Base-by-base conservation (phyloP, 257 asterid genomes). In the Solanum medicagineum region DNA sequence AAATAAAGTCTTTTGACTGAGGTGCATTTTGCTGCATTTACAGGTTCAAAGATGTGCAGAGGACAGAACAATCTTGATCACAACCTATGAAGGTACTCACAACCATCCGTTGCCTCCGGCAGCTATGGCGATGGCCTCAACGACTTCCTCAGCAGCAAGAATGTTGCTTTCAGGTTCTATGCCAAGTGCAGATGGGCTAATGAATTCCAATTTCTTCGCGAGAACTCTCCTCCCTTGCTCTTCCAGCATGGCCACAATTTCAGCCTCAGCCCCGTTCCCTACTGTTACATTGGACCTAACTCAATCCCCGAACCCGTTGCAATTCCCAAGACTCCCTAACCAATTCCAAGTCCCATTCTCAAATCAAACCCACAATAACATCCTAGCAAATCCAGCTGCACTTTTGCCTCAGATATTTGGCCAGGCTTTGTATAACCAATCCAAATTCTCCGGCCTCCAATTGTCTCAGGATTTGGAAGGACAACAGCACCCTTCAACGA, bases 1-100 rank as follows among this genome's bases (percentile, higher is more conserved):
- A 8, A 36, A 36, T 24, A 44, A 17, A 17, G 77, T 36, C 16
- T 24, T 24, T 49, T 49, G 82, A 75, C 24, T 75, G 82, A 75
- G 49, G 42, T 75, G 22, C 47, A 22, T 45, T 75, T 45, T 63
- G 8, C 5, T 83, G 65, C 56, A 55, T 54, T 80, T 65, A 69
- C 63, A 94, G 99, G 98, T 96, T 56, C 99, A 96, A 91, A 93
- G 99, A 91, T 94, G 98, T 26, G 97, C 97, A 0, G 97, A 94
- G 47, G 99, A 96, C 65, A 91, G 88, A 53, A 89, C 88, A 56
- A 93, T 96, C 59, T 87, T 96, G 14, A 90, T 94, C 81, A 96
- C 99, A 73, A 95, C 99, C 6, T 96, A 96, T 54, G 99, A 96
- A 87, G 98, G 98, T 45, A 95, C 90, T 57, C 99, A 96, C 93